Conservation (phyloP, 2,329 filamentous ascomycete species). For the Aspergillus alliaceus region DNA sequence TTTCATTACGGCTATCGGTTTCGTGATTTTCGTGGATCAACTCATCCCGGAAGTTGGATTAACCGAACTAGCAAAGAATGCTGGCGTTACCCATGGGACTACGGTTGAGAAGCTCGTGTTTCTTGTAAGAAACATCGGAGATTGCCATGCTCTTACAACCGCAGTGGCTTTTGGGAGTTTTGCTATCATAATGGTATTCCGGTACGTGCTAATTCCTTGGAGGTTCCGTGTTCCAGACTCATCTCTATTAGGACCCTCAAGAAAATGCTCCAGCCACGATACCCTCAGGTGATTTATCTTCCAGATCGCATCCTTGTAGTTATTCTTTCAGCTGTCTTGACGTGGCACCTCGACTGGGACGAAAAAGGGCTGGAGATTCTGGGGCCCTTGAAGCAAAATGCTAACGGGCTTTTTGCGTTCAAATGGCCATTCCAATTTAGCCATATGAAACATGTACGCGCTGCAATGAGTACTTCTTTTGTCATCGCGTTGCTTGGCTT, state of each 20-base stretch:
- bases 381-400: constrained; percentile 73
- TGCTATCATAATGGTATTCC: constrained; percentile 82
- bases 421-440: constrained; percentile 79
- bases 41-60: constrained; percentile 87
- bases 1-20: constrained; percentile 95
- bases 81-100: constrained; percentile 72
- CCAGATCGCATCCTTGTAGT: constrained; percentile 92
- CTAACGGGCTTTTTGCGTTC: constrained; percentile 72
- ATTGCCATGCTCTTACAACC: constrained; percentile 73
- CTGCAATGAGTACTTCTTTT: constrained; percentile 87
- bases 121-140: constrained; percentile 64
- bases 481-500: constrained; percentile 95
- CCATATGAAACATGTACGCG: constrained; percentile 78
- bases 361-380: constrained; percentile 77
- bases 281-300: constrained; percentile 78
- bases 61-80: constrained; percentile 61
- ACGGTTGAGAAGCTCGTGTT: constrained; percentile 84
- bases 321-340: constrained; percentile 76
- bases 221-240: constrained; percentile 1
- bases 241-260: constrained; percentile 68
- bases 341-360: constrained; percentile 77
- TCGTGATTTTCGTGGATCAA: constrained; percentile 95
- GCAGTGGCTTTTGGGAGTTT: constrained; percentile 78
- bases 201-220: constrained; percentile 52
- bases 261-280: constrained; percentile 73